Conservation (phyloP, 2,329 filamentous ascomycete genomes). For the Talaromyces sp. region DNA sequence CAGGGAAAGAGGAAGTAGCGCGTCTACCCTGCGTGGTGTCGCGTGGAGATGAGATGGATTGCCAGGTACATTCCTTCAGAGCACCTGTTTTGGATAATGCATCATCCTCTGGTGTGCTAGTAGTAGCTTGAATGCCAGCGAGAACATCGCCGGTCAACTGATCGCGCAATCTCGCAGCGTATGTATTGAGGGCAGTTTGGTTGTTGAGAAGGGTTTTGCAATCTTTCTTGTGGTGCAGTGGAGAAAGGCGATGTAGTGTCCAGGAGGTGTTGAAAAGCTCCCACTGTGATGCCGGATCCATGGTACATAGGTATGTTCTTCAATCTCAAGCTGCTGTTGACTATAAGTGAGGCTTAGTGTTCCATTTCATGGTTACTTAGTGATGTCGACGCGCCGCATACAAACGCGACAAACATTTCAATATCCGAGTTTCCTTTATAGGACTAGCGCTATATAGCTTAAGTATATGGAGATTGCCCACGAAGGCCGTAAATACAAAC, state of each 20-base stretch:
- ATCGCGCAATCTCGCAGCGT: conserved; percentile 53
- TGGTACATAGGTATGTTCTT: conserved; percentile 15
- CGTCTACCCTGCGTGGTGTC: conserved; percentile 30
- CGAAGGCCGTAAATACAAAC: no score
- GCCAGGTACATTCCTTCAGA: conserved; percentile 53
- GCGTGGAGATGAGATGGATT: conserved; percentile 35
- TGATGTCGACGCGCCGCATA: conserved; percentile 20
- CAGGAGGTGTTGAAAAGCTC: conserved; percentile 58
- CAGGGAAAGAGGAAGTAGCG: conserved; percentile 30
- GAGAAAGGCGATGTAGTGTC: conserved; percentile 57
- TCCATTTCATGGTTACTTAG: conserved; percentile 1
- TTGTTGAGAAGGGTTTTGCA: conserved; percentile 38
- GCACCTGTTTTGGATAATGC: conserved; percentile 50
- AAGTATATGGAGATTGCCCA: background rate
- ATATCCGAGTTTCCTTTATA: background rate
- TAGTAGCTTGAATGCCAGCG: conserved; percentile 47
- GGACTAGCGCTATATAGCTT: background rate
- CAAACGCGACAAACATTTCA: conserved; percentile 25
- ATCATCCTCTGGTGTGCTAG: conserved; percentile 37
- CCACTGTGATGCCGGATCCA: conserved; percentile 31
- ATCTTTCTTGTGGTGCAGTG: conserved; percentile 53
- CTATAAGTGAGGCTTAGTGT: background rate
- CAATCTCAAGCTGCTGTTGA: background rate
- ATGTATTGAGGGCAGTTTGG: conserved; percentile 42
- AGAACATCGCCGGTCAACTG: conserved; percentile 54